Conservation (phyloP, 495 filamentous ascomycete species). For the Halenospora varia region DNA sequence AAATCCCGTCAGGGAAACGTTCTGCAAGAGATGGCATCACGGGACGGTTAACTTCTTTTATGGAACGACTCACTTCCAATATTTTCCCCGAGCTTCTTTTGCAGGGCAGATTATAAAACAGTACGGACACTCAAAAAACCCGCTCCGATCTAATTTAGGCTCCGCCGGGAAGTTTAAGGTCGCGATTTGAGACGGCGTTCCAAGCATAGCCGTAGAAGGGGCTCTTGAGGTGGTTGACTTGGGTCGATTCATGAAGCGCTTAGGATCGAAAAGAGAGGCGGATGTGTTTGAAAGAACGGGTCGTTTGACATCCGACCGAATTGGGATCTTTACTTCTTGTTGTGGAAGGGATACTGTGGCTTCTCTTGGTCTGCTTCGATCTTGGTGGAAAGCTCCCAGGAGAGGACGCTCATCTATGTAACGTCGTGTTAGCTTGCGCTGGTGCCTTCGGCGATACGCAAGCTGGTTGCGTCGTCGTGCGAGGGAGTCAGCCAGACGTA, state of each 20-base stretch:
- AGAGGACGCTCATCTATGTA: no score
- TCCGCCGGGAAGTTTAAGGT: background rate
- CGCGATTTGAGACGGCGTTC: background rate
- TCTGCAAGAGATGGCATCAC: background rate
- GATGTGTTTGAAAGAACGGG: background rate
- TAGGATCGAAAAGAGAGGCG: background rate
- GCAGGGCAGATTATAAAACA: background rate
- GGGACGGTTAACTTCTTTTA: background rate
- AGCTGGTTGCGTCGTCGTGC: conserved; percentile 13
- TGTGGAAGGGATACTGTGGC: no score
- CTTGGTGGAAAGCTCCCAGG: no score
- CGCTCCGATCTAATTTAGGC: background rate
- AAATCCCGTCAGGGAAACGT: background rate
- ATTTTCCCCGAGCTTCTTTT: background rate
- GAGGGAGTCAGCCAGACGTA: conserved; percentile 7
- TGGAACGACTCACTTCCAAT: background rate
- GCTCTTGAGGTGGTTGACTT: background rate
- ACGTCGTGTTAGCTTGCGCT: background rate
- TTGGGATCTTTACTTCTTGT: background rate
- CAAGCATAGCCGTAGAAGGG: background rate
- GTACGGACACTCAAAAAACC: background rate
- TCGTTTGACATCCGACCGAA: background rate
- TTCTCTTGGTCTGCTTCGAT: no score
- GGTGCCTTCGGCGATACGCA: conserved; percentile 16
- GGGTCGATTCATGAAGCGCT: background rate